Base-by-base conservation (phyloP, 2,329 filamentous ascomycete species). In the Penicillium sp. region DNA sequence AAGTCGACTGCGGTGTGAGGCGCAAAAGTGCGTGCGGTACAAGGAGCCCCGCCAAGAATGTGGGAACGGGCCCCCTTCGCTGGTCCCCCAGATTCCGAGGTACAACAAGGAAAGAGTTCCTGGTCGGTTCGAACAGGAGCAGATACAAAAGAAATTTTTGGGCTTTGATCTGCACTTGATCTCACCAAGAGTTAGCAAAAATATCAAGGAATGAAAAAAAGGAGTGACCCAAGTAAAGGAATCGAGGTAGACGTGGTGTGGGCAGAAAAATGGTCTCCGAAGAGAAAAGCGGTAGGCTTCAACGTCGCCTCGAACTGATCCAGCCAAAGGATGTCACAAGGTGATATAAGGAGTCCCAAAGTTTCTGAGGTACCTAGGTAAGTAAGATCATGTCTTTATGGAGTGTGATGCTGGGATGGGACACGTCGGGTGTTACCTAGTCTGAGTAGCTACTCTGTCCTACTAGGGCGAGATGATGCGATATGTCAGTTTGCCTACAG, bases 11-110 rank as follows among this genome's bases (percentile, higher is more conserved):
- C 58, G 52, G 60, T 53, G 38, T 54, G 44, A 37, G 43, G 51
- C 52, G 49, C 45, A 57, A 61, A 60, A 60, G 53, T 60, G 58
- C 52, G 51, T 55, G 59, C 58, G 57, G 58, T 50, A 58, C 58
- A 58, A 44, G 39, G 51, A 58, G 54, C 59, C 59, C 59, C 59
- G 59, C 59, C 56, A 57, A 60, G 55, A 58, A 53, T 56, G 59
- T 61, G 59, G 56, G 56, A 60, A 57, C 58, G 57, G 57, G 44
- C 46, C 42, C 41, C 51, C 52, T 50, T 57, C 18, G 50, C 27
- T 40, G 33, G 47, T 58, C 49, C 49, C 55, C 54, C 53, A 52
- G 51, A 42, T 49, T 40, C 37, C 49, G 23, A 42, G 33, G 44
- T 49, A 54, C 44, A 50, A 31, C 42, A 40, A 18, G 42, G 44